Conservation (phyloP, 2,329 filamentous ascomycete species). For the Trichoderma afroharzianum region DNA sequence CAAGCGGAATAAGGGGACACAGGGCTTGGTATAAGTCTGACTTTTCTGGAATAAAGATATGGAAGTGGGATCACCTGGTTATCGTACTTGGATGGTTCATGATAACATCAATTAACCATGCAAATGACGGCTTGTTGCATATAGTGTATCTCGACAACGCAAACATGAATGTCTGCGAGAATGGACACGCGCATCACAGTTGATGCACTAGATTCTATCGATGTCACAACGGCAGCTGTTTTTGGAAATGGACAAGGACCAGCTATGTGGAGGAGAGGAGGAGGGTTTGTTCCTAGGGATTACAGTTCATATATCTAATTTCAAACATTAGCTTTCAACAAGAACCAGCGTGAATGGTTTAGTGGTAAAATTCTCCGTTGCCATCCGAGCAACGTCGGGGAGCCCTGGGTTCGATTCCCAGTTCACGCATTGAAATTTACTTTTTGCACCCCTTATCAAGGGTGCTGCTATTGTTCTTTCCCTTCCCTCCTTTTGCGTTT, state of each 20-base stretch:
- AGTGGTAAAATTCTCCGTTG: slow-evolving; percentile 35
- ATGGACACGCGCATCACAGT: not conserved
- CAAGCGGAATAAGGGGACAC: not conserved
- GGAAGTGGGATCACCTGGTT: not conserved
- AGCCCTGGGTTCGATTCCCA: slow-evolving; percentile 35
- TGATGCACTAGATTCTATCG: not conserved
- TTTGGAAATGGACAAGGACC: not conserved
- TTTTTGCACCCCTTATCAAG: slow-evolving; percentile 1
- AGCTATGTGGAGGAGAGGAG: not conserved
- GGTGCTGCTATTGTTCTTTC: not conserved
- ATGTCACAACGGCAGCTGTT: not conserved
- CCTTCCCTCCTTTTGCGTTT: no score
- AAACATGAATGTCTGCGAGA: not conserved
- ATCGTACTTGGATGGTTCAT: not conserved
- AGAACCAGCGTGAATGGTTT: slow-evolving; percentile 20
- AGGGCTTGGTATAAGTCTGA: not conserved
- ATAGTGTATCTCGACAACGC: not conserved
- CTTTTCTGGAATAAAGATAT: not conserved
- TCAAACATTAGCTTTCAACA: not conserved
- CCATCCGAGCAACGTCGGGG: slow-evolving; percentile 31
- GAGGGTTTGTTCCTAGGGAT: not conserved
- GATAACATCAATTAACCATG: not conserved
- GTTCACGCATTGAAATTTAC: slow-evolving; percentile 26
- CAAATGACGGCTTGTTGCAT: not conserved
- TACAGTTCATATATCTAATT: not conserved